Base-by-base conservation (phyloP, 1,284 basidiomycete species). In the Microbotryomycetes sp. region DNA sequence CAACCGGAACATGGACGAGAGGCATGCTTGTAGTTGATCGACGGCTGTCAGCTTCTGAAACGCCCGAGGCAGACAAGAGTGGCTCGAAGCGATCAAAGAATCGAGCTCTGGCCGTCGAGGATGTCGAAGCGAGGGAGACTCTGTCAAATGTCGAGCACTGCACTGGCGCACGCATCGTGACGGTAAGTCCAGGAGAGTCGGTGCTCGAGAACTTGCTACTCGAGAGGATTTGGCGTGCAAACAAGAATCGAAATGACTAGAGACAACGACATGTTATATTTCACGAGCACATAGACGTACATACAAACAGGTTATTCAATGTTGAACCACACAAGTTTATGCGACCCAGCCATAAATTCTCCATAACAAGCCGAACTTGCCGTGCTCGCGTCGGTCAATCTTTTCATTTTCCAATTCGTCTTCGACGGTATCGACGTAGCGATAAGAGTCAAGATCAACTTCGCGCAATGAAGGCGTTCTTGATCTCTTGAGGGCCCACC, bases 1-100 rank as follows among this genome's bases (percentile, higher is more conserved):
- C 60, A 63, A 45, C 47, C 9, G 66, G 66, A n/a, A 53, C 51
- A 9, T 48, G 65, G 15, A 68, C 66, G 5, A 52, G 66, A n/a
- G 66, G 66, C 25, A 68, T 66, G 66, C 57, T 65, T 19, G 64
- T 68, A 4, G 50, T 30, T 1, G 66, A 68, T 51, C 51, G 54
- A 3, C 61, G 66, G 23, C 9, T 32, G 3, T 64, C 61, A 1
- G 55, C 62, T 4, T 30, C 9, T 16, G 32, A 49, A 15, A 0
- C 49, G 0, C 28, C 36, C n/a, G n/a, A n/a, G n/a, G 49, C 9
- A 50, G 3, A 52, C 50, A 4, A 31, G 54, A 16, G 51, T 22
- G 1, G 6, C 42, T 9, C 46, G 50, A 2, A 62, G 56, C 5
- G 64, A 56, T 5, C 46, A 54, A 25, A 59, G 6, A 61, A 66